phyloP scores from a whole-genome alignment of 2,329 filamentous ascomycete genomes.

The Hypomyces perniciosus region DNA sequence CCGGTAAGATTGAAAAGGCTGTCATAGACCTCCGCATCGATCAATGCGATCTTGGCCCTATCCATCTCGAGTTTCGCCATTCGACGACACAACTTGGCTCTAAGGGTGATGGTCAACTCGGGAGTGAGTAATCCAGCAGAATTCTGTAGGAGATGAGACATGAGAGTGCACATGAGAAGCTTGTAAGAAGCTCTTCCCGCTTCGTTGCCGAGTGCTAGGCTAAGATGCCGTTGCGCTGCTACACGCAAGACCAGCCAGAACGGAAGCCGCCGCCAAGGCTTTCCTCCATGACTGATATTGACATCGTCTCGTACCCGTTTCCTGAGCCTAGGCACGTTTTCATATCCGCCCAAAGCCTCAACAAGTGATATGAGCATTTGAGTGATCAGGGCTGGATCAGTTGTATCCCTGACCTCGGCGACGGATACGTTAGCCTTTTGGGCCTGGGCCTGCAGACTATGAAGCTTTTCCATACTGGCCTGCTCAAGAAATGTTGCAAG shows the following conservation, averaged over 20 bases:
- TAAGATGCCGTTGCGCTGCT: constrained; percentile 8
- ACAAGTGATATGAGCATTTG: constrained; percentile 9
- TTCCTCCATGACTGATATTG: not conserved
- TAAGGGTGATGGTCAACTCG: not conserved
- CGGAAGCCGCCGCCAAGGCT: constrained; percentile 8
- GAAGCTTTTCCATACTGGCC: constrained; percentile 47
- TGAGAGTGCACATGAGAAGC: constrained; percentile 5
- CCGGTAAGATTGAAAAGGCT: not conserved
- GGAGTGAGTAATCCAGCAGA: constrained; percentile 30
- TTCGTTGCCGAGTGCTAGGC: constrained; percentile 26
- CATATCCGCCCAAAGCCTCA: constrained; percentile 1
- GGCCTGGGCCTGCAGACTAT: constrained; percentile 45
- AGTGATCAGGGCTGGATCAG: constrained; percentile 1
- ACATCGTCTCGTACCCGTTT: constrained; percentile 55
- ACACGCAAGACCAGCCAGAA: constrained; percentile 12
- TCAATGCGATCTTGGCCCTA: constrained; percentile 49
- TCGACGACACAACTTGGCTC: constrained; percentile 10
- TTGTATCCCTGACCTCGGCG: constrained; percentile 38
- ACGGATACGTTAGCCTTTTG: constrained; percentile 49
- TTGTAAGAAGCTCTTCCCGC: constrained; percentile 5
- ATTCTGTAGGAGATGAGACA: not conserved
- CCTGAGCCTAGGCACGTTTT: constrained; percentile 35
- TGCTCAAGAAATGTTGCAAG: constrained; percentile 50
- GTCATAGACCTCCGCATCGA: not conserved
- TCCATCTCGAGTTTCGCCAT: constrained; percentile 22